These are phyloP conservation scores for Xylaria grammica DNA, from an alignment of 495 filamentous ascomycete genomes.

Conservation along the genomic window DNA sequence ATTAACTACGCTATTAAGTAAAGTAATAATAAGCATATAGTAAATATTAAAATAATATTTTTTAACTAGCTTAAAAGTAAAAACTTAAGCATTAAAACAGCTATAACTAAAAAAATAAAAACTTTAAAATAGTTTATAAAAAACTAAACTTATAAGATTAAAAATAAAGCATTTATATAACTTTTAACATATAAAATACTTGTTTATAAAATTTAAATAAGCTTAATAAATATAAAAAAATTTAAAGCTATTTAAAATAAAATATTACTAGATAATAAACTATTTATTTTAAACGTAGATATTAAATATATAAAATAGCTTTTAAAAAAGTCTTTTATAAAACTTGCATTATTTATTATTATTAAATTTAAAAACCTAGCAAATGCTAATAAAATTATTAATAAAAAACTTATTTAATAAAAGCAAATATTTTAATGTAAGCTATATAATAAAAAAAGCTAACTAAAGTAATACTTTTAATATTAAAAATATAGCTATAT, in stretches of 20 bases:
- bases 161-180: conserved; percentile 22
- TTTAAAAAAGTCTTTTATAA: conserved; percentile 24
- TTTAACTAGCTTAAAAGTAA: too few species aligned
- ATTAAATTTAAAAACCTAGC: conserved; percentile 6
- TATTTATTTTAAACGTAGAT: conserved; percentile 20
- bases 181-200: conserved; percentile 19
- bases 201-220: conserved; percentile 17
- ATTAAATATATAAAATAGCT: conserved; percentile 24
- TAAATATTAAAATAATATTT: conserved; percentile 17
- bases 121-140: conserved; percentile 20
- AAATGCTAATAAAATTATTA: conserved; percentile 18
- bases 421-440: conserved; percentile 25
- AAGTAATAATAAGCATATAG: conserved; percentile 21
- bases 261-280: conserved; percentile 19
- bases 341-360: conserved; percentile 28
- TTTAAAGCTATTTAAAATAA: conserved; percentile 18
- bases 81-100: too few species aligned
- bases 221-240: conserved; percentile 21
- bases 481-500: conserved; percentile 32
- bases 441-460: conserved; percentile 26
- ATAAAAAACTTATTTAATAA: conserved; percentile 25
- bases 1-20: conserved; percentile 11
- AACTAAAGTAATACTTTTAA: conserved; percentile 31
- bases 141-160: conserved; percentile 18
- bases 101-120: background rate